These are phyloP conservation scores for Penicillium cosmopolitanum DNA, from an alignment of 495 filamentous ascomycete species.

Conservation along the genomic window DNA sequence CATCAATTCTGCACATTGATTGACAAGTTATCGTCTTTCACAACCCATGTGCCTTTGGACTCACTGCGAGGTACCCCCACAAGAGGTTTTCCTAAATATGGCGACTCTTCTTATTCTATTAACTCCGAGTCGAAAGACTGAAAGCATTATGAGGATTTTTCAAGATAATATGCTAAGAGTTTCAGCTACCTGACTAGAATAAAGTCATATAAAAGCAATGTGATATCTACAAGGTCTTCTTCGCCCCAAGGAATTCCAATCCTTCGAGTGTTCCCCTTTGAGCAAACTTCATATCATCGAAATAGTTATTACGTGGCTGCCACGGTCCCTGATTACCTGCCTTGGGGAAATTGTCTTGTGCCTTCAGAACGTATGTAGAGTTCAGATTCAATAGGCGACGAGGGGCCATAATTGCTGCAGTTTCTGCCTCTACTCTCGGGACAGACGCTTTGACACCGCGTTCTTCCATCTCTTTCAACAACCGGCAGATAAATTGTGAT, in stretches of 20 bases:
- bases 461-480: constrained; percentile 1
- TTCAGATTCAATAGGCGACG: constrained; percentile 6
- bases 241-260: constrained; percentile 4
- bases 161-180: too few species aligned
- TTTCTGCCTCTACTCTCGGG: not conserved
- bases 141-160: too few species aligned
- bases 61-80: too few species aligned
- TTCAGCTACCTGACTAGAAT: too few species aligned
- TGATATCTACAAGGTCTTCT: constrained; percentile 6
- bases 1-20: not conserved
- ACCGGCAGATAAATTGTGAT: not conserved
- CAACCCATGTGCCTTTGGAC: too few species aligned
- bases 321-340: constrained; percentile 6
- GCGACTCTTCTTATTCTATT: too few species aligned
- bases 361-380: constrained; percentile 11
- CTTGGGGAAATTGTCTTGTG: constrained; percentile 1
- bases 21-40: not conserved
- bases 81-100: too few species aligned
- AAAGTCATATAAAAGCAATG: not conserved
- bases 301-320: constrained; percentile 9
- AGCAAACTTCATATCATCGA: constrained; percentile 29
- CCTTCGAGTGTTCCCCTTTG: constrained; percentile 16
- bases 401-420: not conserved
- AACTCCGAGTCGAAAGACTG: too few species aligned
- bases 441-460: constrained; percentile 10